phyloP scores from a whole-genome alignment of 192 early-diverging fungal genomes.

The Umbelopsis isabellina region DNA sequence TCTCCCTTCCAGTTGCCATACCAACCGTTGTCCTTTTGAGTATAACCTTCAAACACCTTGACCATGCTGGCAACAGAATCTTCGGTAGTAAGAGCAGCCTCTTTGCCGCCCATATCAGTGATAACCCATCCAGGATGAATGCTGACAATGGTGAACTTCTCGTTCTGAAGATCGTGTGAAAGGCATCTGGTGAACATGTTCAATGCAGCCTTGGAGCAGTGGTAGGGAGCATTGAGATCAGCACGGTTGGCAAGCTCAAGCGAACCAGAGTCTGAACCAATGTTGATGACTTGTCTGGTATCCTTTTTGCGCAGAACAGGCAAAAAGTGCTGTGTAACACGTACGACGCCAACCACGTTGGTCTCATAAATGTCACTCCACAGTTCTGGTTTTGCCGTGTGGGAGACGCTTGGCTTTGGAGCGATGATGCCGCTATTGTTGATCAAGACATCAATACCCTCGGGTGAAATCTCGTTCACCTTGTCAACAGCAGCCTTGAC shows the following conservation, averaged over 20 bases:
- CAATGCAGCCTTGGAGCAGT: slow-evolving; percentile 29
- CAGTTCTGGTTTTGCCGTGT: slow-evolving; percentile 9
- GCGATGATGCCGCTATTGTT: slow-evolving; percentile 37
- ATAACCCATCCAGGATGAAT: slow-evolving; percentile 29
- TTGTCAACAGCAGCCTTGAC: slow-evolving; percentile 23
- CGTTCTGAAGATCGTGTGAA: neutral
- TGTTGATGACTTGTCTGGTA: slow-evolving; percentile 30
- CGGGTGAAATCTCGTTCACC: slow-evolving; percentile 20
- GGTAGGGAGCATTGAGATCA: slow-evolving; percentile 17
- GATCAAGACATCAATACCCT: slow-evolving; percentile 36
- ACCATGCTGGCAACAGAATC: slow-evolving; percentile 28
- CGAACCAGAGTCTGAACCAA: slow-evolving; percentile 33
- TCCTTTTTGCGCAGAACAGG: slow-evolving; percentile 23
- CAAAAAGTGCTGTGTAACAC: slow-evolving; percentile 24
- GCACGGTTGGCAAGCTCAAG: neutral
- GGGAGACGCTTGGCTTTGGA: neutral
- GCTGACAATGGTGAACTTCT: slow-evolving; percentile 11
- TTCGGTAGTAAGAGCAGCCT: slow-evolving; percentile 7
- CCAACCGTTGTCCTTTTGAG: slow-evolving; percentile 16
- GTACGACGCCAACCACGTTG: slow-evolving; percentile 25
- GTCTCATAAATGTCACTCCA: slow-evolving; percentile 30
- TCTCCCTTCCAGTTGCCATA: slow-evolving; percentile 24
- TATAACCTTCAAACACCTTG: neutral
- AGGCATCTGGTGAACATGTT: slow-evolving; percentile 29
- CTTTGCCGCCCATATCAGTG: slow-evolving; percentile 29